Evolutionary conservation across 1,284 basidiomycete species (phyloP).

Genomic region (Melanopsichium pennsylvanicum): DNA sequence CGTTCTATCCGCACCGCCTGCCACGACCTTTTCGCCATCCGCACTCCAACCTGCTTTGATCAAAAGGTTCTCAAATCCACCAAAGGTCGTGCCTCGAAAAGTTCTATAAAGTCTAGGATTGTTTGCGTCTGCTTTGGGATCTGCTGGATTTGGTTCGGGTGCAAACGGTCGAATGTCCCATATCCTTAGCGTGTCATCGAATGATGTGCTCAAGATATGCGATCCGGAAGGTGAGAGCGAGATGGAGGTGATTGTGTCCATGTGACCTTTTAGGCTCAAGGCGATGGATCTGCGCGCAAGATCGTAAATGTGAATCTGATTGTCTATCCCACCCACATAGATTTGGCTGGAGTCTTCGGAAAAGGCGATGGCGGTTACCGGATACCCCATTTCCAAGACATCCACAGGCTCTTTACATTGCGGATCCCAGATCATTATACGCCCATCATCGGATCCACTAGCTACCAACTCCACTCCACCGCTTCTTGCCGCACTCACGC

Average conservation of each 20-base stretch:
- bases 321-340: constrained; percentile 64
- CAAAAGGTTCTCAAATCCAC: constrained; percentile 61
- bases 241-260: constrained; percentile 57
- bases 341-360: constrained; percentile 62
- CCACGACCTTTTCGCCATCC: constrained; percentile 56
- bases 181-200: constrained; percentile 62
- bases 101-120: constrained; percentile 58
- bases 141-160: constrained; percentile 50
- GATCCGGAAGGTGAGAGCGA: constrained; percentile 61
- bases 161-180: constrained; percentile 66
- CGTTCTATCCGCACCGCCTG: constrained; percentile 61
- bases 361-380: constrained; percentile 63
- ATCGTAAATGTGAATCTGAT: constrained; percentile 63
- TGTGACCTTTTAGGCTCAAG: constrained; percentile 54
- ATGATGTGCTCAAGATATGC: constrained; percentile 54
- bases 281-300: constrained; percentile 49
- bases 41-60: constrained; percentile 54
- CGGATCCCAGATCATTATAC: constrained; percentile 61
- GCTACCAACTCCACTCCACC: constrained; percentile 50
- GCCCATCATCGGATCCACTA: constrained; percentile 62
- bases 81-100: constrained; percentile 55
- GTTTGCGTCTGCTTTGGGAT: constrained; percentile 15
- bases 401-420: constrained; percentile 54
- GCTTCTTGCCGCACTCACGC: constrained; percentile 52
- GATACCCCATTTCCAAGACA: constrained; percentile 60